These are phyloP conservation scores for Metarhizium robertsii DNA, from an alignment of 2,329 filamentous ascomycete species.

Conservation along the genomic window DNA sequence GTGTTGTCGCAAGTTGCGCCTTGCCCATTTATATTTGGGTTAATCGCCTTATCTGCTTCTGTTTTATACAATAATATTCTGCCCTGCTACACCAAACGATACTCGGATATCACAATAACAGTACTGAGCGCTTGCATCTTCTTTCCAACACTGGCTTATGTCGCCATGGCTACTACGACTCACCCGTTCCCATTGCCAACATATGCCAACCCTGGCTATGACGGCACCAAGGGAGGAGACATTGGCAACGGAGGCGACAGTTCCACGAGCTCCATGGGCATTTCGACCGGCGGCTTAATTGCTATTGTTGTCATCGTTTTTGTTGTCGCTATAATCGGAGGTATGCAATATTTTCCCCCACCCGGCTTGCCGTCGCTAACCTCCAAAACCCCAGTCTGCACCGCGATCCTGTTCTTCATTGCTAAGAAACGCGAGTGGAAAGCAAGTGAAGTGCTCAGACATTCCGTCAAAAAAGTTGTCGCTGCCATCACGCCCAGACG, in stretches of 20 bases:
- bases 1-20: neutral
- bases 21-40: neutral
- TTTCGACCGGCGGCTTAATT: conserved; percentile 61
- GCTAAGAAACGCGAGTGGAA: conserved; percentile 84
- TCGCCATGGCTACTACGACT: conserved; percentile 30
- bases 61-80: neutral
- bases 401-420: conserved; percentile 62
- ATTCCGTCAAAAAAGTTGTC: conserved; percentile 54
- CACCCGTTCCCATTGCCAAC: conserved; percentile 34
- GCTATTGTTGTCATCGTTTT: conserved; percentile 68
- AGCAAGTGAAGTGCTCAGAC: conserved; percentile 60
- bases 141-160: neutral
- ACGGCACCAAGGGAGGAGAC: conserved; percentile 35
- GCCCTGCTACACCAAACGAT: neutral
- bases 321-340: conserved; percentile 56
- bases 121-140: neutral
- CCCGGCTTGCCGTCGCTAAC: neutral
- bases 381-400: conserved; percentile 39
- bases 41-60: neutral
- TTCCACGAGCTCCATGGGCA: conserved; percentile 39
- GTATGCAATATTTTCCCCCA: conserved; percentile 36
- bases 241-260: conserved; percentile 58
- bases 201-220: conserved; percentile 25
- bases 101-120: neutral
- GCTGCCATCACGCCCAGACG: conserved; percentile 53